Evolutionary conservation across 805 yeast species (phyloP), one percentile per base, ranked within the genome.

Genomic region (Candida chauliodis): DNA sequence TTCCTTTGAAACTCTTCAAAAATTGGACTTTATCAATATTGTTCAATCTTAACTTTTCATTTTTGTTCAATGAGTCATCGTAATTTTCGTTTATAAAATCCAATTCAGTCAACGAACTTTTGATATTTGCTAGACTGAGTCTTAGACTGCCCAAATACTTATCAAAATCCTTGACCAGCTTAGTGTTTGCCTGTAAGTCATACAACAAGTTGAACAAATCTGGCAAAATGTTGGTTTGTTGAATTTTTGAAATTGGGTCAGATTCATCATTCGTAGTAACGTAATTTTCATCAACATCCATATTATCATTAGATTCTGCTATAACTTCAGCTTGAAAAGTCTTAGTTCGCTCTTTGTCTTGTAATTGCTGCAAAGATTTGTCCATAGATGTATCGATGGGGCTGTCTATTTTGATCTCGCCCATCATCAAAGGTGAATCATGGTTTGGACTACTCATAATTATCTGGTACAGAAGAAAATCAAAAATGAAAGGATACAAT

Each of bases 61-160:
- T 65, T 27, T 45, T 49, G 21, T 37, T 40, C 37, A 48, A 42
- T 34, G 66, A 35, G 11, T 49, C 49, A 23, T 51, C 54, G 13
- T 62, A 48, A 8, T 59, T 46, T 44, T 67, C 71, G 19, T 61
- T 53, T 17, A 67, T 63, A 2, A 70, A 71, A 8, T 65, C 66
- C 8, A 68, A 54, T 29, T 59, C 60, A 40, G 54, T 62, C n/a
- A 67, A 48, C 26, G 45, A 44, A 48, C 53, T 61, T 28, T 52
- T 52, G 8, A 65, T 42, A 18, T 49, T 56, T 36, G 49, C 47
- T 30, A 66, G 42, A 45, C 66, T 63, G 43, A 66, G 55, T 31
- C 72, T 56, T 30, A 64, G 52, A 30, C 61, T 55, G 10, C 73
- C 73, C 5, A 66, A 58, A 38, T 63, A 56, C 48, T 64, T 66